Evolutionary conservation across 176 grass and related monocot species (phyloP), one percentile per base, ranked within the genome.

Genomic region (Phoenix roebelenii): DNA sequence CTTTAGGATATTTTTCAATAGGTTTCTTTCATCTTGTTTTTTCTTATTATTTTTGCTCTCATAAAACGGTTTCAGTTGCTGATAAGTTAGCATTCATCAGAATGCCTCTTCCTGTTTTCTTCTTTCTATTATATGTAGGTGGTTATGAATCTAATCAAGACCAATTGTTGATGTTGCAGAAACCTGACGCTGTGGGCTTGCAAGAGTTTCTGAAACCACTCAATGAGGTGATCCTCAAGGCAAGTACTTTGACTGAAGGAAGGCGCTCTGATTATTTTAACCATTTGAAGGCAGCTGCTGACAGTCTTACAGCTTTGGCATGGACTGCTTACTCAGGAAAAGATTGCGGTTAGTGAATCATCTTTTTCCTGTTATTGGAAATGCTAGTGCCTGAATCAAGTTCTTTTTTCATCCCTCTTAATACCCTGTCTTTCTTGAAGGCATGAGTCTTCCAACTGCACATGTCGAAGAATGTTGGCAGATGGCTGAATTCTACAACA

Each of bases 391-490:
- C 57, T 2, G 23, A 61, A 30, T 7, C n/a, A 23, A 49, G 55
- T 60, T 5, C 19, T 51, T 70, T 35, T 44, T 15, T 61, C 14
- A 7, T 52, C 23, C 2, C 1, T 3, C 32, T 23, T n/a, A n/a
- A 54, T 59, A 17, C 28, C 23, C 14, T 57, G 50, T 67, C 58
- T 57, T 54, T 4, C 15, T 29, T 57, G 22, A 69, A 99, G 94
- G 94, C 25, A 89, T 99, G 94, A 93, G 79, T 72, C 82, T 99
- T 66, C 94, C 88, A 65, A 92, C 76, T 23, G 79, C 94, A 72
- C 94, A 99, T 81, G 82, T 93, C 26, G 94, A 99, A 76, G 94
- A 99, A 77, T 83, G 69, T 61, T 99, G 94, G 94, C 94, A 99
- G 81, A 93, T 89, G 82, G 88, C 94, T 68, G 94, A 99, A 74